These are phyloP conservation scores for Ephemerocybe angulata DNA, from an alignment of 768 basidiomycete species.

Conservation along the genomic window DNA sequence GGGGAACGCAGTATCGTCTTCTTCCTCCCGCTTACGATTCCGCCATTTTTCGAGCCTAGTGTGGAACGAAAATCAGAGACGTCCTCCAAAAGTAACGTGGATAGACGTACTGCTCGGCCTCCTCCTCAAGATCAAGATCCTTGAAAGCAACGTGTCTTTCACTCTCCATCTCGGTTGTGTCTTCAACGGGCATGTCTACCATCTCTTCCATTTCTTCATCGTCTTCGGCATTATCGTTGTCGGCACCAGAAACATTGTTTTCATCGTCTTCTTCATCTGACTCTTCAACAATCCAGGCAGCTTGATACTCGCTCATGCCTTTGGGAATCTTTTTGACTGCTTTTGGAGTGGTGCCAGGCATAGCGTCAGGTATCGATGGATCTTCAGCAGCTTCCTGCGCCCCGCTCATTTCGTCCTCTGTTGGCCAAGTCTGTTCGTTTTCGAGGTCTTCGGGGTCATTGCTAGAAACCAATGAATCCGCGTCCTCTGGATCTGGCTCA, in stretches of 20 bases:
- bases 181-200: conserved; percentile 54
- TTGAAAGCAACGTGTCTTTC: conserved; percentile 60
- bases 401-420: conserved; percentile 87
- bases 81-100: background rate
- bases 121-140: conserved; percentile 81
- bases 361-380: conserved; percentile 56
- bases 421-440: conserved; percentile 99
- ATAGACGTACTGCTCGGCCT: conserved; percentile 72
- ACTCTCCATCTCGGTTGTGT: conserved; percentile 56
- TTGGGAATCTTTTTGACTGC: conserved; percentile 82
- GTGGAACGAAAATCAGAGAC: background rate
- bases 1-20: conserved; percentile 84
- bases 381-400: conserved; percentile 24
- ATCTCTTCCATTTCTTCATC: conserved; percentile 53
- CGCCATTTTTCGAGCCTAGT: conserved; percentile 67
- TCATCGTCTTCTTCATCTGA: conserved; percentile 59
- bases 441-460: conserved; percentile 86
- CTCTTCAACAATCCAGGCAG: conserved; percentile 92
- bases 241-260: conserved; percentile 40
- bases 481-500: conserved; percentile 57
- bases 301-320: conserved; percentile 96
- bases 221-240: conserved; percentile 36
- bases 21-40: conserved; percentile 67
- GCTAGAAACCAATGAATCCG: conserved; percentile 82
- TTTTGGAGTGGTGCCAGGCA: conserved; percentile 72